These are phyloP conservation scores for Cordyceps tenuipes DNA, from an alignment of 2,329 filamentous ascomycete species.

Conservation along the genomic window DNA sequence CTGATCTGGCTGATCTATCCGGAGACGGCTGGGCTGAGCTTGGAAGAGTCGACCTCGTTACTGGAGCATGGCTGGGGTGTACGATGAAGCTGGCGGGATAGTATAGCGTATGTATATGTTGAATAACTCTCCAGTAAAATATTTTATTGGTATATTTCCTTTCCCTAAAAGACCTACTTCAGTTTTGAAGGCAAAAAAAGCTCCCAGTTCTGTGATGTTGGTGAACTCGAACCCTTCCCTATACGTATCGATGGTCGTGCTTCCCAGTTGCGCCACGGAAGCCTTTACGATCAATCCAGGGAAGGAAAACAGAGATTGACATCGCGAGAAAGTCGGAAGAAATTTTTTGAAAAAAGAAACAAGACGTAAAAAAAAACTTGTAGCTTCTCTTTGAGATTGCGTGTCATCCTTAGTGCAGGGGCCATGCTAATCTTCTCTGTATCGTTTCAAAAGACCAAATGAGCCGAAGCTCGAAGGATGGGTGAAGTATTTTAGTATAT, in stretches of 20 bases:
- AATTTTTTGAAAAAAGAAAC: background rate
- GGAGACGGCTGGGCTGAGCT: constrained; percentile 70
- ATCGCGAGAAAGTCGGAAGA: background rate
- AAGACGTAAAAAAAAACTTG: constrained; percentile 9
- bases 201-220: background rate
- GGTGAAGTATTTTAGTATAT: background rate
- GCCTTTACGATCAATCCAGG: background rate
- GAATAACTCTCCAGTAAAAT: background rate
- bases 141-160: too few relatives aligned
- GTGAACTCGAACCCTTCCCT: background rate
- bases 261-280: constrained; percentile 1
- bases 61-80: constrained; percentile 69
- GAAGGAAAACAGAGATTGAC: background rate
- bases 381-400: constrained; percentile 13
- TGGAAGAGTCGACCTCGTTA: constrained; percentile 71
- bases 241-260: background rate
- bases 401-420: constrained; percentile 74
- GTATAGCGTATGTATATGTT: background rate
- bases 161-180: background rate
- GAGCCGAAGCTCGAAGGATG: constrained; percentile 8
- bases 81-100: constrained; percentile 8
- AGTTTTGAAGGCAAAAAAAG: background rate
- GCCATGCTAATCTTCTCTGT: constrained; percentile 79
- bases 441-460: constrained; percentile 13
- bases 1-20: constrained; percentile 71